These are phyloP conservation scores for Rosa lucieae DNA, from an alignment of 306 rosid genomes.

Conservation along the genomic window DNA sequence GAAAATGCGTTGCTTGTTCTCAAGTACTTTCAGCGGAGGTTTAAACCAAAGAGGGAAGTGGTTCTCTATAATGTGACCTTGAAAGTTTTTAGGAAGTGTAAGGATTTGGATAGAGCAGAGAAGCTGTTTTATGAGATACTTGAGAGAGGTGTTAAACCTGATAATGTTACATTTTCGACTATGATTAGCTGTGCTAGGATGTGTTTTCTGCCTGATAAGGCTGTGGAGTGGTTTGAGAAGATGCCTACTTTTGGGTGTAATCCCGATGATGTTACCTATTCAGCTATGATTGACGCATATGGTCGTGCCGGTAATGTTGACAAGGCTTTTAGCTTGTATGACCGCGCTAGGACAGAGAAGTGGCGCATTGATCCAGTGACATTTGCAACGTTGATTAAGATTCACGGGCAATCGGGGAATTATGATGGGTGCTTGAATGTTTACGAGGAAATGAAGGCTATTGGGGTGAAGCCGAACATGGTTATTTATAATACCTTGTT, in stretches of 20 bases:
- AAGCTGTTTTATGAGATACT: slow-evolving; percentile 79
- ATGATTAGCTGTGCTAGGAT: slow-evolving; percentile 66
- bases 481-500: slow-evolving; percentile 62
- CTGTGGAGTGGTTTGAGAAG: slow-evolving; percentile 83
- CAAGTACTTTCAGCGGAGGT: slow-evolving; percentile 42
- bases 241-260: slow-evolving; percentile 60
- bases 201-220: slow-evolving; percentile 49
- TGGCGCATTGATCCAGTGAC: slow-evolving; percentile 60
- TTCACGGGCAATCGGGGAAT: slow-evolving; percentile 60
- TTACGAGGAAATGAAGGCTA: slow-evolving; percentile 78
- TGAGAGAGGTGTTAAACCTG: slow-evolving; percentile 64
- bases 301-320: slow-evolving; percentile 70
- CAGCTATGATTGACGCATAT: slow-evolving; percentile 67
- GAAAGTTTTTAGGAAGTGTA: slow-evolving; percentile 54
- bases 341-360: slow-evolving; percentile 67
- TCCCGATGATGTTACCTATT: slow-evolving; percentile 58
- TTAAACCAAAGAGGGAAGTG: slow-evolving; percentile 38
- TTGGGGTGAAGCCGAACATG: slow-evolving; percentile 62
- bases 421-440: slow-evolving; percentile 78
- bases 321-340: slow-evolving; percentile 73
- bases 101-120: slow-evolving; percentile 66
- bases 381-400: slow-evolving; percentile 71
- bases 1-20: slow-evolving; percentile 54
- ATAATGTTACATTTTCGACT: slow-evolving; percentile 71
- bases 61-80: slow-evolving; percentile 69